Base-by-base conservation (phyloP, 2,329 filamentous ascomycete genomes). In the Hirsutella minnesotensis region DNA sequence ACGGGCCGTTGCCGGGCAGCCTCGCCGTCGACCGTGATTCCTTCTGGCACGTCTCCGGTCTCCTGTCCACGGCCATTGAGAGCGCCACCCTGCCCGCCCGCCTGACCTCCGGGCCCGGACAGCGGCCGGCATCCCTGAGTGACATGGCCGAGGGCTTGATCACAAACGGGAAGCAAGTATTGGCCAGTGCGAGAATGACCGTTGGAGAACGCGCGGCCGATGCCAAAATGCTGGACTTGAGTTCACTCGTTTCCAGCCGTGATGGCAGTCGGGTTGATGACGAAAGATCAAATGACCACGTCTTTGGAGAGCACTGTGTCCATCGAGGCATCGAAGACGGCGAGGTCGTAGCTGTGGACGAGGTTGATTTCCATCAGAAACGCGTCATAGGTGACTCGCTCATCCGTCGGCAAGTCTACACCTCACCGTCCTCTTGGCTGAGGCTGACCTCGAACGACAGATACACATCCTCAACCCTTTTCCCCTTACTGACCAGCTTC, bases 401-500 rank as follows among this genome's bases (percentile, higher is more conserved):
- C n/a, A 34, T 54, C 9, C 53, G 52, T 43, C 54, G 44, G 59
- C 61, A 51, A 24, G 20, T 16, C 30, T 10, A 18, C 35, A 13
- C 20, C n/a, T 29, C 1, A 24, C 30, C 4, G 9, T n/a, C 15
- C 24, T 19, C 7, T 33, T 7, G 13, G 13, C 1, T 21, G 15
- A 19, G 19, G 19, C 30, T 40, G 9, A 45, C 24, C 9, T 4
- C 15, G 10, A 27, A 7, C 21, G 34, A 7, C 31, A 50, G 49
- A 5, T 46, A 46, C 21, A 19, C 13, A 12, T 49, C 47, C 10
- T 13, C 15, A 4, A n/a, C 47, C 13, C 31, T 42, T 21, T 49
- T 47, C 55, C 88, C 90, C 1, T 56, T 89, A 22, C 72, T 94
- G 29, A 81, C 92, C 56, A 94, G 87, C 58, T 95, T 85, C 56